Conservation (phyloP, 163 green algal species). For the Chlorella variabilis region DNA sequence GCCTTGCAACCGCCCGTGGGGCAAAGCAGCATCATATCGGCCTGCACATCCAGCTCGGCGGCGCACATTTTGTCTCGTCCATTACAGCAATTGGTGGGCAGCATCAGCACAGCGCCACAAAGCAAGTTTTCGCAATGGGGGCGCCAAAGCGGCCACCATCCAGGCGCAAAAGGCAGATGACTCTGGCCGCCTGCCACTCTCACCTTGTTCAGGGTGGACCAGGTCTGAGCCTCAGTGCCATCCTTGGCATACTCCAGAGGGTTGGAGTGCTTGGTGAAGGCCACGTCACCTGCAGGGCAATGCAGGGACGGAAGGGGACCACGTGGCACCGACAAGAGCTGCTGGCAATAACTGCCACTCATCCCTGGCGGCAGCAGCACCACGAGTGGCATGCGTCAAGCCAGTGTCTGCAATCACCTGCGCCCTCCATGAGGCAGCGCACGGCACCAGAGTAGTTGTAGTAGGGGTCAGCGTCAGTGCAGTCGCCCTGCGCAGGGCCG, state of each 20-base stretch:
- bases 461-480: conserved; percentile 32
- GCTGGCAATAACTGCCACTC: no score
- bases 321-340: no score
- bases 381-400: not conserved
- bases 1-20: conserved; percentile 40
- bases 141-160: not conserved
- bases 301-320: not conserved
- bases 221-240: conserved; percentile 18
- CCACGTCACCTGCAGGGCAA: conserved; percentile 45
- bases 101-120: conserved; percentile 38
- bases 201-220: conserved; percentile 29
- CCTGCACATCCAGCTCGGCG: not conserved
- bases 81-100: conserved; percentile 46
- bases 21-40: conserved; percentile 47
- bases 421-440: conserved; percentile 52
- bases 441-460: conserved; percentile 53
- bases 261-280: conserved; percentile 62
- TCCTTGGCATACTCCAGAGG: conserved; percentile 39
- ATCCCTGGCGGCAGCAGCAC: no score
- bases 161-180: no score
- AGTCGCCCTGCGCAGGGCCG: conserved; percentile 54
- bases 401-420: not conserved
- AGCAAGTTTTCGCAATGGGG: not conserved
- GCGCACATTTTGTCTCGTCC: conserved; percentile 34
- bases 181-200: no score